phyloP scores from a whole-genome alignment of 495 filamentous ascomycete genomes.

The Penicillium canescens region DNA sequence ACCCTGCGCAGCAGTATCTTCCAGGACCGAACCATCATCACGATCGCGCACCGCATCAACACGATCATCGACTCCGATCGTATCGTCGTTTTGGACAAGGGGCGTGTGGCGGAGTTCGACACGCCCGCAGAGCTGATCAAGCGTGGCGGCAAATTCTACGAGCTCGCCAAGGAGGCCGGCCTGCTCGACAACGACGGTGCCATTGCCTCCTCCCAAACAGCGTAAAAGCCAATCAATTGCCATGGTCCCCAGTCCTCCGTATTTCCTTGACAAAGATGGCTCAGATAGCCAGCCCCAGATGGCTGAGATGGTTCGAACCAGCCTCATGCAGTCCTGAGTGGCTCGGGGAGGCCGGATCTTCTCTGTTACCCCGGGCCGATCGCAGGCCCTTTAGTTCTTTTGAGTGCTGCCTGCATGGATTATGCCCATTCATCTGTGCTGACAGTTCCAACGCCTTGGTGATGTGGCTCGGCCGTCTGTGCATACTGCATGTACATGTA shows the following conservation, averaged over 20 bases:
- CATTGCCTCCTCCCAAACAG: conserved; percentile 21
- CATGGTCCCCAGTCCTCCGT: conserved; percentile 15
- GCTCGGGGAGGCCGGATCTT: conserved; percentile 22
- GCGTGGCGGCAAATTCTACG: conserved; percentile 53
- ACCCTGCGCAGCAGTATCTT: conserved; percentile 63
- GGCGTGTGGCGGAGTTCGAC: conserved; percentile 60
- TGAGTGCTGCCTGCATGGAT: conserved; percentile 17
- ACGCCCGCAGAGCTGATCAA: conserved; percentile 56
- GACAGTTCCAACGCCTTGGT: conserved; percentile 9
- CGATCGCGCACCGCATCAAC: conserved; percentile 96
- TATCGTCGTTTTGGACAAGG: conserved; percentile 82
- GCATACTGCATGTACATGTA: conserved; percentile 18
- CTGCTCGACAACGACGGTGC: conserved; percentile 50
- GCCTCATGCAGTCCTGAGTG: conserved; percentile 19
- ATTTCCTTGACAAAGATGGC: conserved; percentile 1
- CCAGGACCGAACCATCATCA: conserved; percentile 91
- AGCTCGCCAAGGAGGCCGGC: conserved; percentile 57
- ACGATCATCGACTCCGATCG: conserved; percentile 92
- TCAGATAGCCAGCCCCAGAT: conserved; percentile 10
- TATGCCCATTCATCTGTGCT: conserved; percentile 5
- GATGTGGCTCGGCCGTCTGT: conserved; percentile 21
- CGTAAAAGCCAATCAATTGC: conserved; percentile 13
- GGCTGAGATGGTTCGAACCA: conserved; percentile 3
- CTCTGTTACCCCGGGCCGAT: conserved; percentile 18
- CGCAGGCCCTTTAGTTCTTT: conserved; percentile 12